phyloP scores from a whole-genome alignment of 108 stramenopile species.

The Skeletonema potamos region DNA sequence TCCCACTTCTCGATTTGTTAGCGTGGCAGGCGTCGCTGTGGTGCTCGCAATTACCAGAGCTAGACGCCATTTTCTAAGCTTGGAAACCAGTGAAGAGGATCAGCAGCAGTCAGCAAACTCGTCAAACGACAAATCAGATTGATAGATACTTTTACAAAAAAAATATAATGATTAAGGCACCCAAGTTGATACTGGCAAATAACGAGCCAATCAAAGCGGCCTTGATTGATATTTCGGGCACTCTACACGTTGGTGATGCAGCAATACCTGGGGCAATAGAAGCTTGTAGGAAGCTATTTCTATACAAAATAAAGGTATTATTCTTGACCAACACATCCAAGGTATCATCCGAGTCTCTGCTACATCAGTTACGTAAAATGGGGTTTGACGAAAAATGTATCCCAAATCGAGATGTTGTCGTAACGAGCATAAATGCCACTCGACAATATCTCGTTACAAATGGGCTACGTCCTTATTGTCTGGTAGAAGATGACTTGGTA shows the following conservation, averaged over 20 bases:
- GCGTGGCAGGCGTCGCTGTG: background rate
- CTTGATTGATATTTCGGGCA: slow-evolving; percentile 74
- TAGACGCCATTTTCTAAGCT: background rate
- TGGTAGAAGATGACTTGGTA: slow-evolving; percentile 57
- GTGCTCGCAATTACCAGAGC: background rate
- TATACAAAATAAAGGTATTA: slow-evolving; percentile 17
- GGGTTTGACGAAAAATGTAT: slow-evolving; percentile 41
- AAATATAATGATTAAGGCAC: background rate
- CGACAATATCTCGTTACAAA: slow-evolving; percentile 35
- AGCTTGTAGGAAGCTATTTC: slow-evolving; percentile 41
- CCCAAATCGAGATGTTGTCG: slow-evolving; percentile 22
- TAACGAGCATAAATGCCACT: slow-evolving; percentile 64
- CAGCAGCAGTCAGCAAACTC: background rate
- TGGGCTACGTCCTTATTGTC: slow-evolving; percentile 47
- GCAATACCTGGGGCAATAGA: slow-evolving; percentile 61
- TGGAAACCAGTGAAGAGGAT: background rate
- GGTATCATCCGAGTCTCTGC: slow-evolving; percentile 35
- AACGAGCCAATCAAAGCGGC: slow-evolving; percentile 44
- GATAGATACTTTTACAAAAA: background rate
- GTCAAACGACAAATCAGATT: background rate
- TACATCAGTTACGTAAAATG: slow-evolving; percentile 43
- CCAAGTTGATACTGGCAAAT: background rate
- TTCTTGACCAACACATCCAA: slow-evolving; percentile 77
- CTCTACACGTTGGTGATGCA: slow-evolving; percentile 57
- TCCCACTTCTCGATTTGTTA: slow-evolving; percentile 32